A percentile compares a stretch with the other conserved stretches of the same genome.
phyloP scores from a whole-genome alignment of 495 filamentous ascomycete species.

The Penicillium tannophilum region DNA sequence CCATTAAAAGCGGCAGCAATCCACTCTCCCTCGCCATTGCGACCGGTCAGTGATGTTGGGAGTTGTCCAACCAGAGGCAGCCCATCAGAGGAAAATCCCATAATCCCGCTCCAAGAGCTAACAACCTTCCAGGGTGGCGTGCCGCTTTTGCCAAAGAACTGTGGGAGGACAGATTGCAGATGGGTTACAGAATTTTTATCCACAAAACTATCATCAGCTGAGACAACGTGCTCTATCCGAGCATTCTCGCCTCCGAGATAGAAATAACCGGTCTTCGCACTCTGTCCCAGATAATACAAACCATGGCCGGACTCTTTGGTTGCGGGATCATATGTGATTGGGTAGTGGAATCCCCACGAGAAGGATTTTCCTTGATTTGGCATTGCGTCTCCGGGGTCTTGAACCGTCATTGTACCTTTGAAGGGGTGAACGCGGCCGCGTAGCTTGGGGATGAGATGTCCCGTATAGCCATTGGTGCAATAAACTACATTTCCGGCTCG shows the following conservation, averaged over 20 bases:
- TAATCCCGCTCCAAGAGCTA: slow-evolving; percentile 80
- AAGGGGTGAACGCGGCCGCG: slow-evolving; percentile 75
- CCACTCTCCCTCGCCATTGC: slow-evolving; percentile 46
- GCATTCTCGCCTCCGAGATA: slow-evolving; percentile 61
- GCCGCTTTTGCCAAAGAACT: slow-evolving; percentile 45
- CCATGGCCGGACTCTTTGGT: slow-evolving; percentile 54
- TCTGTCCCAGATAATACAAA: slow-evolving; percentile 78
- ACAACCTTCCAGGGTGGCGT: slow-evolving; percentile 26
- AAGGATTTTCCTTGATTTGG: slow-evolving; percentile 27
- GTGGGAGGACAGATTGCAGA: slow-evolving; percentile 27
- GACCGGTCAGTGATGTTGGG: slow-evolving; percentile 48
- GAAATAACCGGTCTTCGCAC: slow-evolving; percentile 45
- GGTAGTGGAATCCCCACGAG: slow-evolving; percentile 41
- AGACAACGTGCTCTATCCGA: slow-evolving; percentile 59
- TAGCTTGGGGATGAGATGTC: slow-evolving; percentile 69
- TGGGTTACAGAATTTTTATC: slow-evolving; percentile 28
- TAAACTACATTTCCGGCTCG: slow-evolving; percentile 61
- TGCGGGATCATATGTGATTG: slow-evolving; percentile 18
- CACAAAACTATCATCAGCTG: slow-evolving; percentile 56
- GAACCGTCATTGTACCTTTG: slow-evolving; percentile 70
- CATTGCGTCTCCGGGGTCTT: slow-evolving; percentile 50
- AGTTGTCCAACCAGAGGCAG: slow-evolving; percentile 71
- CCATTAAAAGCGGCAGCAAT: slow-evolving; percentile 69
- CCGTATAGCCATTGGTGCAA: slow-evolving; percentile 79
- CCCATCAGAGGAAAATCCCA: slow-evolving; percentile 73